Evolutionary conservation across 139 green algal species (phyloP), one percentile per base, ranked within the genome.

Genomic region (Auxenochlorella pyrenoidosa): DNA sequence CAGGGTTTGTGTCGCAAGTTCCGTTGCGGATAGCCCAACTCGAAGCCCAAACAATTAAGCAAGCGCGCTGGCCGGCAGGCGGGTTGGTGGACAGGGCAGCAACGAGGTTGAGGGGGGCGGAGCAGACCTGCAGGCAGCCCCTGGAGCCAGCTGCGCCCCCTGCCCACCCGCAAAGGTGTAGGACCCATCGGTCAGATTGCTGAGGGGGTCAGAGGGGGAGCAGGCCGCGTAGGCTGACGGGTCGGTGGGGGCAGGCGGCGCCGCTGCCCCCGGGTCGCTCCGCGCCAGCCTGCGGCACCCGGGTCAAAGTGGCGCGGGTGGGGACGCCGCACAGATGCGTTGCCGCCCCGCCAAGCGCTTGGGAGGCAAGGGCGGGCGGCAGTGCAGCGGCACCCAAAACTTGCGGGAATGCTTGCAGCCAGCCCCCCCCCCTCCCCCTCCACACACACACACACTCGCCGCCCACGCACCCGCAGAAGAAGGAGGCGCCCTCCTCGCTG

Each of bases 151-250:
- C 47, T 54, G 47, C 47, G 47, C 47, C n/a, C n/a, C n/a, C 68
- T 22, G 22, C 80, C 41, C 60, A 85, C 80, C 80, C 1, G 60
- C 80, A 76, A 77, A 89, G 26, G 40, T 32, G 79, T 92, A 92
- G 38, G 43, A 54, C 19, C 89, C 89, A 30, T 87, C 89, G n/a
- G 89, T 81, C 41, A 92, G 71, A 24, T 91, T 89, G 34, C n/a
- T 38, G 1, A 85, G 73, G 13, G 65, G n/a, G 3, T 63, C 44
- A 5, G 89, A 86, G 5, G 78, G 86, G 43, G 86, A 28, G 73
- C 89, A 92, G 30, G 85, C 30, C 18, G 38, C 18, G 54, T n/a
- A 88, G 26, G 75, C 30, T 22, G 68, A 51, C 1, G n/a, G 47
- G 40, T 82, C 70, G 32, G 34, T 19, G 40, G 82, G 83, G 16